Conservation (phyloP, 1,284 basidiomycete genomes). For the Austropuccinia psidii region DNA sequence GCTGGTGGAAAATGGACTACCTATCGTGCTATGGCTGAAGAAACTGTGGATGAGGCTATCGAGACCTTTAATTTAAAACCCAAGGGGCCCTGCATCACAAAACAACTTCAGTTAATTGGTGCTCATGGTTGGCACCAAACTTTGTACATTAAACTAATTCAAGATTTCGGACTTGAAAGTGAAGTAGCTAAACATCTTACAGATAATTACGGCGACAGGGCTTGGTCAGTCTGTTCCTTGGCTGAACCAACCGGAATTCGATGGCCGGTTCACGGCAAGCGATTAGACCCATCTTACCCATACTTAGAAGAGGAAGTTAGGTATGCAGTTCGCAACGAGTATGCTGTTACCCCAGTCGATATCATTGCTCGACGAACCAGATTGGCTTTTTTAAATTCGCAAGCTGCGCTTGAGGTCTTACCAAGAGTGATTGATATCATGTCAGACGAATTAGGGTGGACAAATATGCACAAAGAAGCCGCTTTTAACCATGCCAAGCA, state of each 20-base stretch:
- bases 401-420: conserved; percentile 73
- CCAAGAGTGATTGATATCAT: conserved; percentile 86
- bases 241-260: conserved; percentile 66
- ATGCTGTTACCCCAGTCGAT: conserved; percentile 80
- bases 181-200: conserved; percentile 89
- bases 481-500: conserved; percentile 55
- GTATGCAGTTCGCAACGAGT: conserved; percentile 83
- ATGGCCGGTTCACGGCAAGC: conserved; percentile 78
- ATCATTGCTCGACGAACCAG: conserved; percentile 86
- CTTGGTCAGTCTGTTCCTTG: conserved; percentile 84
- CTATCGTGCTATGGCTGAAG: conserved; percentile 89
- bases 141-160: conserved; percentile 94
- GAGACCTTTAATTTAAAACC: conserved; percentile 65
- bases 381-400: conserved; percentile 84
- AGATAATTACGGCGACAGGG: conserved; percentile 90
- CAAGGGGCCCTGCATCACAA: conserved; percentile 61
- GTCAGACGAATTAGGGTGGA: conserved; percentile 77
- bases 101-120: conserved; percentile 74
- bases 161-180: conserved; percentile 72
- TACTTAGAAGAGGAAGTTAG: conserved; percentile 91
- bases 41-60: conserved; percentile 83
- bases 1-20: conserved; percentile 99
- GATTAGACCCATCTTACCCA: conserved; percentile 68
- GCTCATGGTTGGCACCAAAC: conserved; percentile 89
- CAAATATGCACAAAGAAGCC: conserved; percentile 54